Conservation (phyloP, 257 asterid species). For the Misopates orontium region DNA sequence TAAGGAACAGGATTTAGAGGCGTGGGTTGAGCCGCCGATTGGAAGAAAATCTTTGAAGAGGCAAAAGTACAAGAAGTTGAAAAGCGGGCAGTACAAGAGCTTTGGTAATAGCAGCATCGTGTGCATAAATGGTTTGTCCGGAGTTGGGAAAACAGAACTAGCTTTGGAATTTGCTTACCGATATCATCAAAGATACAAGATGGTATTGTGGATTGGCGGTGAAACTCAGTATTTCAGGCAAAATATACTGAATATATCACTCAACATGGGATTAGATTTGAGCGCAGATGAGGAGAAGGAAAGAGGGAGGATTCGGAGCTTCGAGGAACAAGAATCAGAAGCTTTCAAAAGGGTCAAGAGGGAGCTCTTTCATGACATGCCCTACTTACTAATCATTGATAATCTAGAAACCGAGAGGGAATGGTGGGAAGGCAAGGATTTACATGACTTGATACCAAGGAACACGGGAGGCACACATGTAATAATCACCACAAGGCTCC, state of each 20-base stretch:
- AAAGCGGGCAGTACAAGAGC: conserved; percentile 55
- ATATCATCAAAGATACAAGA: conserved; percentile 69
- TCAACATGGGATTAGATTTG: conserved; percentile 68
- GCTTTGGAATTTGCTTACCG: conserved; percentile 79
- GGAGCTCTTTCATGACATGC: conserved; percentile 85
- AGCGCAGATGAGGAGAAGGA: conserved; percentile 87
- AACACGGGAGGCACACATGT: conserved; percentile 87
- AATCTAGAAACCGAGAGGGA: conserved; percentile 76
- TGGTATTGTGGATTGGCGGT: conserved; percentile 92
- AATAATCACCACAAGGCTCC: conserved; percentile 68
- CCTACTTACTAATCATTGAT: conserved; percentile 75
- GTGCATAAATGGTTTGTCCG: conserved; percentile 69
- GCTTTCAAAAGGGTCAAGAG: conserved; percentile 76
- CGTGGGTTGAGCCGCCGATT: conserved; percentile 59
- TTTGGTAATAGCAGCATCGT: conserved; percentile 48
- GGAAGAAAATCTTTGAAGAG: conserved; percentile 55
- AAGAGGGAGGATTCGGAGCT: conserved; percentile 71
- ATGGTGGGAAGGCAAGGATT: conserved; percentile 96
- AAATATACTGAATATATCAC: conserved; percentile 61
- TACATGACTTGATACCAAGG: conserved; percentile 74
- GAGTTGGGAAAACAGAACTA: conserved; percentile 81
- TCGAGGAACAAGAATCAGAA: conserved; percentile 83
- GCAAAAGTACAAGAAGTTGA: conserved; percentile 51
- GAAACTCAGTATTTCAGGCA: conserved; percentile 74
- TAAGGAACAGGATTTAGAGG: conserved; percentile 61